Evolutionary conservation across 2,329 filamentous ascomycete genomes (phyloP).

Genomic region (Scedosporium dehoogii): DNA sequence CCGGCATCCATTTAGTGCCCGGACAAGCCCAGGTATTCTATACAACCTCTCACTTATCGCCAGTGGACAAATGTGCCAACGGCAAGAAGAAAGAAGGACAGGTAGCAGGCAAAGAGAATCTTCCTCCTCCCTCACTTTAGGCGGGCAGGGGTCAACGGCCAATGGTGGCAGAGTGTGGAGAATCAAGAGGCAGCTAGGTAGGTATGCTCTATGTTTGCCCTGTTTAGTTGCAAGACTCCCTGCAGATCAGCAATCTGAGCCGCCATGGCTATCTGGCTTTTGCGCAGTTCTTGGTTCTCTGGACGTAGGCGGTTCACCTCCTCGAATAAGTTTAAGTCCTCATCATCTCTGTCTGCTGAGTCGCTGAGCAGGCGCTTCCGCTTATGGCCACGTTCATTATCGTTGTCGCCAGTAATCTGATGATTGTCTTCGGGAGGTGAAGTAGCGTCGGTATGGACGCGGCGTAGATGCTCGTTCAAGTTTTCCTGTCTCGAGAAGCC

Average conservation of each 20-base stretch:
- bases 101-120: too few relatives aligned
- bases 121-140: too few relatives aligned
- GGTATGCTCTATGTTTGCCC: constrained; percentile 2
- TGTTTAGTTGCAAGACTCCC: constrained; percentile 25
- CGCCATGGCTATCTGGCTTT: constrained; percentile 30
- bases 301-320: constrained; percentile 51
- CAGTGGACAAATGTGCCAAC: too few relatives aligned
- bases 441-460: constrained; percentile 59
- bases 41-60: too few relatives aligned
- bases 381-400: too few relatives aligned
- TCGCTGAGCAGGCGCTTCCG: constrained; percentile 28
- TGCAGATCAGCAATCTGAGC: constrained; percentile 37
- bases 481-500: constrained; percentile 93
- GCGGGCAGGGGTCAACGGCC: too few relatives aligned
- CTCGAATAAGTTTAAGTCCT: neutral
- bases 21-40: too few relatives aligned
- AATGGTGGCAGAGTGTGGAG: too few relatives aligned
- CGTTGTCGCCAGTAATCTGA: too few relatives aligned
- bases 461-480: constrained; percentile 81
- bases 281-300: constrained; percentile 52
- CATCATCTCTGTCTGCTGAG: constrained; percentile 2
- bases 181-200: too few relatives aligned
- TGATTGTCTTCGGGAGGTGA: constrained; percentile 19
- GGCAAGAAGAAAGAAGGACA: too few relatives aligned
- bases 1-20: too few relatives aligned